phyloP scores from a whole-genome alignment of 305 asterid species.

The Solanum aculeatissimum region DNA sequence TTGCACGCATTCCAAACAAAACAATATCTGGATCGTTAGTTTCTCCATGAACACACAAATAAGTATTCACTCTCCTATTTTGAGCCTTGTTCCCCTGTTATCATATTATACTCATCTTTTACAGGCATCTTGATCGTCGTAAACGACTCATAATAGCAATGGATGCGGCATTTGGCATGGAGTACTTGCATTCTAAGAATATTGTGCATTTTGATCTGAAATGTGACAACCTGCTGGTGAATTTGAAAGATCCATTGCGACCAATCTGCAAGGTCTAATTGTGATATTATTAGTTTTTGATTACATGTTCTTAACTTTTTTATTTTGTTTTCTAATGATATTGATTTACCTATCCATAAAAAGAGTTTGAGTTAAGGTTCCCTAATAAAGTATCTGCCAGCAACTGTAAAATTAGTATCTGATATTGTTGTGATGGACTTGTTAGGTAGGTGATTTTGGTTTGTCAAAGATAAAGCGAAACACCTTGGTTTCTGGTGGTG shows the following conservation, averaged over 20 bases:
- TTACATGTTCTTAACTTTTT: background rate
- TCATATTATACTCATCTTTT: conserved; percentile 3
- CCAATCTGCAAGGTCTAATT: conserved; percentile 70
- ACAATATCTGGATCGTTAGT: background rate
- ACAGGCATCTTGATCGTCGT: conserved; percentile 69
- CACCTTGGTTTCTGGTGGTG: conserved; percentile 88
- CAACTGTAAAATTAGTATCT: background rate
- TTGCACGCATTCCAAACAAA: background rate
- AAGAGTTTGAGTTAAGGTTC: background rate
- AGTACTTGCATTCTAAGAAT: conserved; percentile 72
- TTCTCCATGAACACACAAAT: background rate
- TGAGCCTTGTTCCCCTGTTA: background rate
- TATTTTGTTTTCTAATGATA: background rate
- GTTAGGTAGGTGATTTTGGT: conserved; percentile 83
- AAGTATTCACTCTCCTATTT: background rate
- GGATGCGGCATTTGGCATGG: conserved; percentile 95
- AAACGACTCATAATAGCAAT: conserved; percentile 70
- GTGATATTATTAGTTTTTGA: background rate
- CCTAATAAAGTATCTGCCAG: background rate
- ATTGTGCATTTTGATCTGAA: conserved; percentile 82
- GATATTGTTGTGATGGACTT: conserved; percentile 1
- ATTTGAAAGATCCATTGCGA: conserved; percentile 66
- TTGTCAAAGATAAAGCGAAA: conserved; percentile 67
- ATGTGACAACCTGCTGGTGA: conserved; percentile 75
- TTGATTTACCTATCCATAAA: background rate